Evolutionary conservation across 1,284 basidiomycete species (phyloP), one percentile per base, ranked within the genome.

Genomic region (Entoloma clypeatum): DNA sequence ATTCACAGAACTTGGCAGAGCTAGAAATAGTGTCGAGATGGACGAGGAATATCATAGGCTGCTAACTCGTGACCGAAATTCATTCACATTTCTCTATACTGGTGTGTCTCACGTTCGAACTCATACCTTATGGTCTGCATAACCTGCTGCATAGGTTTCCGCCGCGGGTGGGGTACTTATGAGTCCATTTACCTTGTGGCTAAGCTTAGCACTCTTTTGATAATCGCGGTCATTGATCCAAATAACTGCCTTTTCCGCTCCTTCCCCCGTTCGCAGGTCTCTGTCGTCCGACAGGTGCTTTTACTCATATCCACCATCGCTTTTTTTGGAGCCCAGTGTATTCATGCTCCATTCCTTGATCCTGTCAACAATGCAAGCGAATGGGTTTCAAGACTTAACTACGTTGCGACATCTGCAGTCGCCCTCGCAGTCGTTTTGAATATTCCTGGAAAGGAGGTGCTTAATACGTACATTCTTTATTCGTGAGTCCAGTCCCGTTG

Each of bases 311-410:
- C 78, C 21, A 81, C 80, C 54, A 51, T 76, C 8, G 61, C 69
- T 8, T 84, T 85, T 56, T 83, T 88, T 51, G 46, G 72, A 13
- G 51, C 75, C 4, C 84, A 88, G 52, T 79, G 81, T 49, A 51
- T 75, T 31, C 65, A 77, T 39, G 70, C 71, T 2, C 85, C 86
- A 1, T 89, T 87, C 57, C 58, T 81, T 45, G 78, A 89, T 56
- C 79, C 81, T 21, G 75, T 85, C 43, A 77, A 77, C 60, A 91
- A 91, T 57, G 81, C 84, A 2, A 82, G 78, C 55, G 85, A 89
- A 70, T 83, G 82, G 78, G 72, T 74, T 7, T 85, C 81, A 36
- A 63, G 84, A 41, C 60, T 81, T 30, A 85, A 83, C 58, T 89
- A 86, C 57, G 70, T 88, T 26, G 53, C 72, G 17, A 86, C 82